Percentiles rank a stretch among this genome's conserved stretches.
Conservation (phyloP, 176 grass and related monocot species). For the Lolium rigidum region DNA sequence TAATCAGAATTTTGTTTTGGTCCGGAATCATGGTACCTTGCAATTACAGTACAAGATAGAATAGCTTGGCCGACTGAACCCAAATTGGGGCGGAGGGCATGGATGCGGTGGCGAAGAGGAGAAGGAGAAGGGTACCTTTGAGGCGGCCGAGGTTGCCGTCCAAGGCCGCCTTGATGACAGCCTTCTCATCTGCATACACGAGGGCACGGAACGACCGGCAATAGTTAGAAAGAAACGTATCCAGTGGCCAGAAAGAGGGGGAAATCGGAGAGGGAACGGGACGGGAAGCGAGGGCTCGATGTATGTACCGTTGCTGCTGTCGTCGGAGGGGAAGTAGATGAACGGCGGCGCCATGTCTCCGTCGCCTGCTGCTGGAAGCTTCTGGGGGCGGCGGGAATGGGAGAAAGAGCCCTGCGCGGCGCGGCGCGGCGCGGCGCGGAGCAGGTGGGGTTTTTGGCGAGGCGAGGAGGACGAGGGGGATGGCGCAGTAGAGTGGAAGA, state of each 20-base stretch:
- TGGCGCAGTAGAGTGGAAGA: too few relatives aligned
- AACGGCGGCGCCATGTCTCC: not conserved
- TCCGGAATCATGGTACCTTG: not conserved
- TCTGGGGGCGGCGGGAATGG: not conserved
- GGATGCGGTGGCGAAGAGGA: not conserved
- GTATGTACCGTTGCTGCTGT: not conserved
- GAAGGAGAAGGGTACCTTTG: not conserved
- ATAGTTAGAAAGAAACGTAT: not conserved
- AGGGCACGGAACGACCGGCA: not conserved
- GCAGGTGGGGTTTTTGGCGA: too few relatives aligned
- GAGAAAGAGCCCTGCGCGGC: too few relatives aligned
- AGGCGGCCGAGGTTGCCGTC: not conserved
- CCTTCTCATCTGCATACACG: not conserved
- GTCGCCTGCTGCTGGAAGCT: slow-evolving; percentile 2
- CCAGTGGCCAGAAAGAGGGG: not conserved
- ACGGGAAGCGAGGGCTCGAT: not conserved
- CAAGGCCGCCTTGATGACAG: not conserved
- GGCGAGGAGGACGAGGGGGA: too few relatives aligned
- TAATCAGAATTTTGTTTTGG: not conserved
- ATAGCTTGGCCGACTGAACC: not conserved
- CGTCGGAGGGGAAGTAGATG: not conserved
- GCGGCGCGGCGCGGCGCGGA: too few relatives aligned
- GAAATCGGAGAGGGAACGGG: not conserved
- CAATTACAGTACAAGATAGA: not conserved
- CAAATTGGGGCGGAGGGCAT: too few relatives aligned